A percentile compares a stretch with the other conserved stretches of the same genome.
phyloP scores from a whole-genome alignment of 768 basidiomycete genomes.

The Kwoniella mangroviensis region DNA sequence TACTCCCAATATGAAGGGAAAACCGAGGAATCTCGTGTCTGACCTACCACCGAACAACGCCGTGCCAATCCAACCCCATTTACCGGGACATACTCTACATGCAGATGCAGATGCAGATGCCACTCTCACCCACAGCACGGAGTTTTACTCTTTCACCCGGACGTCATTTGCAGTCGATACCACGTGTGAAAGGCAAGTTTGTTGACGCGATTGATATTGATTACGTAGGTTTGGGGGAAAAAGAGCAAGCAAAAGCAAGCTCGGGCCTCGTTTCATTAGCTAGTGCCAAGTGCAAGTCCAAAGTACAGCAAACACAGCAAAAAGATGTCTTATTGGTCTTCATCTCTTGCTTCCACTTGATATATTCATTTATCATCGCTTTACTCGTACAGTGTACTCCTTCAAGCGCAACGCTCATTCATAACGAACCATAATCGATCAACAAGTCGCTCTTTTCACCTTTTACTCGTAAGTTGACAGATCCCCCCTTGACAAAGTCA shows the following conservation, averaged over 20 bases:
- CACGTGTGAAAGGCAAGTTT: neutral
- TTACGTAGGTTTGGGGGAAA: neutral
- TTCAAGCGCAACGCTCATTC: neutral
- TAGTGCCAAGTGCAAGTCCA: neutral
- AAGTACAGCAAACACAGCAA: neutral
- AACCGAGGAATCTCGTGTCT: neutral
- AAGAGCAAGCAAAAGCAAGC: constrained; percentile 2
- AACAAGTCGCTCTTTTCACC: constrained; percentile 2
- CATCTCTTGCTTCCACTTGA: neutral
- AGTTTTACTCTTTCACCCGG: neutral
- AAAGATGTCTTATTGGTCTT: neutral
- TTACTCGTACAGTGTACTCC: neutral
- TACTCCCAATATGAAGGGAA: neutral
- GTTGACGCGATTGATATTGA: constrained; percentile 9
- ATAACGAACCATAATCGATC: neutral
- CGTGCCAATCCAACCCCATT: neutral
- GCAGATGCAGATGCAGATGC: no score
- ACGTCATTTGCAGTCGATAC: neutral
- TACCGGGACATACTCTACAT: no score
- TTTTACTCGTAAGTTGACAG: neutral
- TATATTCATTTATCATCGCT: constrained; percentile 5
- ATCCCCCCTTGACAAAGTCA: neutral
- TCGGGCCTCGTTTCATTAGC: constrained; percentile 7
- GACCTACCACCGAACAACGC: constrained; percentile 7
- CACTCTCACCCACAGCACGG: neutral